Evolutionary conservation across 305 asterid species (phyloP).

Genomic region (Fraxinus nigra): DNA sequence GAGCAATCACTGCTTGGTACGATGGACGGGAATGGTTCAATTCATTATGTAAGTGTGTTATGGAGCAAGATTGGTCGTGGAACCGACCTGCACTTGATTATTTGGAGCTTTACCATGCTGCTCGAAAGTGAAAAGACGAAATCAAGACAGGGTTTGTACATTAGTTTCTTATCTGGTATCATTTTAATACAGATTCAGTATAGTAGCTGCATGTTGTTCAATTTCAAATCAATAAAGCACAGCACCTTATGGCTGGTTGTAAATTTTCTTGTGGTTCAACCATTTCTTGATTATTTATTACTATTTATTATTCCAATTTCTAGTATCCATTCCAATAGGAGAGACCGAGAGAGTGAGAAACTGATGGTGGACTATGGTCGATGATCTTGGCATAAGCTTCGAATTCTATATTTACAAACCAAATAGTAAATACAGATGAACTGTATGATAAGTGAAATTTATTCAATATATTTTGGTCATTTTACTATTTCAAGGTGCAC

Average conservation of each 20-base stretch:
- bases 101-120: constrained; percentile 95
- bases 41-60: constrained; percentile 72
- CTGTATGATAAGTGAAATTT: constrained; percentile 17
- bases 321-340: not conserved
- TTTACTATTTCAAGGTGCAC: not conserved
- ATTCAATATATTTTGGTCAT: not conserved
- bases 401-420: not conserved
- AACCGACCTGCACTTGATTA: constrained; percentile 97
- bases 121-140: constrained; percentile 52
- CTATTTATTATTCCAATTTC: not conserved
- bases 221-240: not conserved
- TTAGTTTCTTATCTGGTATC: constrained; percentile 23
- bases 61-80: constrained; percentile 99
- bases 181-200: constrained; percentile 8
- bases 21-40: constrained; percentile 87
- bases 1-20: constrained; percentile 87
- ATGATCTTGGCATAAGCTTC: not conserved
- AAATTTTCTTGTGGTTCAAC: constrained; percentile 6
- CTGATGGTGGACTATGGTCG: not conserved
- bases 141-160: constrained; percentile 37
- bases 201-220: constrained; percentile 1
- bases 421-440: not conserved
- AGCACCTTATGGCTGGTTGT: constrained; percentile 11
- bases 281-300: constrained; percentile 11
- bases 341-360: not conserved